These are phyloP conservation scores for Camelina laxa DNA, from an alignment of 345 rosid species.

Conservation along the genomic window DNA sequence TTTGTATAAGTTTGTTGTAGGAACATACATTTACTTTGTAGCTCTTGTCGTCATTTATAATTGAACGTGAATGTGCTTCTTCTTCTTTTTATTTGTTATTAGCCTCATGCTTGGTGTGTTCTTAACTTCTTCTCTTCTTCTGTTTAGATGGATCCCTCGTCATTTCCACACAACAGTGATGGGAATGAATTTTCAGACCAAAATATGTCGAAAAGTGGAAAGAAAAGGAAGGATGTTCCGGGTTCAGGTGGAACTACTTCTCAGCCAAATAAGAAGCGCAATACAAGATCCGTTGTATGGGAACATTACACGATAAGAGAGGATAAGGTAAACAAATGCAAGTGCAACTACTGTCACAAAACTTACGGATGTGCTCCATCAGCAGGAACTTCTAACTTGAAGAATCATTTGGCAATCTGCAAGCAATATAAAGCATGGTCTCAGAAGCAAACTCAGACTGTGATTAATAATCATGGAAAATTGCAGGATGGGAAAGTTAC, in stretches of 20 bases:
- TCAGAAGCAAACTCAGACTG: not conserved
- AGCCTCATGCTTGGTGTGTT: too few relatives aligned
- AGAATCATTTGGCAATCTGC: not conserved
- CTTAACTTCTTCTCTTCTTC: too few relatives aligned
- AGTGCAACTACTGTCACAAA: not conserved
- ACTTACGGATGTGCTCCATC: not conserved
- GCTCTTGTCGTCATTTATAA: too few relatives aligned
- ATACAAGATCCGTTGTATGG: not conserved
- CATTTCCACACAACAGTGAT: too few relatives aligned
- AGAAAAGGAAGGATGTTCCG: not conserved
- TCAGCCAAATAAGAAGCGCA: not conserved
- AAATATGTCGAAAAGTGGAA: not conserved
- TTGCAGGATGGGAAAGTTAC: not conserved
- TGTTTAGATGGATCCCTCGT: too few relatives aligned
- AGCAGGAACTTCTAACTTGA: not conserved
- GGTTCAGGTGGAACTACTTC: not conserved
- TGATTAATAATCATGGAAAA: not conserved
- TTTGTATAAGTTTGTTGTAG: constrained; percentile 19
- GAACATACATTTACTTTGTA: not conserved
- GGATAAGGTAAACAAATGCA: not conserved
- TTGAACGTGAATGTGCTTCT: too few relatives aligned
- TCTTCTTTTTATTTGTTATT: too few relatives aligned
- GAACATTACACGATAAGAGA: not conserved
- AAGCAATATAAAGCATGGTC: not conserved
- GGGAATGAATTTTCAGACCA: too few relatives aligned